phyloP scores from a whole-genome alignment of 2,329 filamentous ascomycete species.

The Trichoderma lentiforme region DNA sequence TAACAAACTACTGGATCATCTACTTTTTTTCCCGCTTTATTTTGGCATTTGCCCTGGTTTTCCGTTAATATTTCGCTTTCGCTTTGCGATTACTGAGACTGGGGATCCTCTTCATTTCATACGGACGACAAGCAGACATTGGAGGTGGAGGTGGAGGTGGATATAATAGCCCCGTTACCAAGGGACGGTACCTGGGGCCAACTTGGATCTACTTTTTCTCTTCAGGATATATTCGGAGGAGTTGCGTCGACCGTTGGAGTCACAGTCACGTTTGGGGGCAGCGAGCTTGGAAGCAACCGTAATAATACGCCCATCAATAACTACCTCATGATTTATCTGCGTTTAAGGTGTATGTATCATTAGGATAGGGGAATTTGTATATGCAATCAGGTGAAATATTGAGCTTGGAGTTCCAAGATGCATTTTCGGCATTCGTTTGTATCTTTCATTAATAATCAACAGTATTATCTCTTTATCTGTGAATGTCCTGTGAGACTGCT shows the following conservation, averaged over 20 bases:
- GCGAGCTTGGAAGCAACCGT: not conserved
- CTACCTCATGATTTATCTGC: not conserved
- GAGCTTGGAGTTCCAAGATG: not conserved
- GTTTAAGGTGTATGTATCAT: conserved; percentile 6
- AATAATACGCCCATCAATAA: not conserved
- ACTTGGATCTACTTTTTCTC: not conserved
- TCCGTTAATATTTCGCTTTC: not conserved
- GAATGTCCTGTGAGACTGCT: not conserved
- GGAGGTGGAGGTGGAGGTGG: conserved; percentile 1
- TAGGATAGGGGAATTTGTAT: not conserved
- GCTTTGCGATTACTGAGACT: not conserved
- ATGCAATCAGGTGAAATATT: not conserved
- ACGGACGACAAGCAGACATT: not conserved
- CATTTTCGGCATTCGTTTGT: not conserved
- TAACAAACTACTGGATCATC: not conserved
- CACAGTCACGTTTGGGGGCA: not conserved
- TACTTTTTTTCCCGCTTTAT: not conserved
- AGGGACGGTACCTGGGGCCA: not conserved
- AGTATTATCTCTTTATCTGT: not conserved
- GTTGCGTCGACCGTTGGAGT: not conserved
- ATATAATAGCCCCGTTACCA: not conserved
- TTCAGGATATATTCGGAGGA: not conserved
- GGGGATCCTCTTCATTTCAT: not conserved
- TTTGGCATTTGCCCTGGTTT: not conserved
- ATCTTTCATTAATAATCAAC: not conserved